Conservation (phyloP, 345 rosid species). For the Hibiscus tridactylites region DNA sequence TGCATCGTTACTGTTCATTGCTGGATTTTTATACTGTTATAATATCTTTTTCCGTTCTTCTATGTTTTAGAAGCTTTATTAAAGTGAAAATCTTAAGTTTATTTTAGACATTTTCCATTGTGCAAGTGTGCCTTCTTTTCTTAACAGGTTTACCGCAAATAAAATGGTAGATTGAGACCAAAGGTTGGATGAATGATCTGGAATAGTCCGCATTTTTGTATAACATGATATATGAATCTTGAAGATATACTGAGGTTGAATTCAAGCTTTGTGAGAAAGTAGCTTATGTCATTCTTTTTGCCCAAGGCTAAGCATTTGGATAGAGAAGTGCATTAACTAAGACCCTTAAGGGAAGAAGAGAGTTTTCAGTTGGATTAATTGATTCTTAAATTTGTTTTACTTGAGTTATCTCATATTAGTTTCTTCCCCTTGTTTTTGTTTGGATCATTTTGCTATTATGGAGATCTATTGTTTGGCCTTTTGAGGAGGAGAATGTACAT, state of each 20-base stretch:
- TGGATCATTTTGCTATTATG: not conserved
- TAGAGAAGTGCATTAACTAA: not conserved
- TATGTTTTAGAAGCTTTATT: not conserved
- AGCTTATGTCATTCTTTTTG: not conserved
- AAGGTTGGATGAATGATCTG: constrained; percentile 1
- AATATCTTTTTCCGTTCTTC: not conserved
- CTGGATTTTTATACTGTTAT: not conserved
- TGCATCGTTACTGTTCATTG: not conserved
- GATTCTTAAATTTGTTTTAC: not conserved
- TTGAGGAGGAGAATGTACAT: not conserved
- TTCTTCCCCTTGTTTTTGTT: not conserved
- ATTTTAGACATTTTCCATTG: not conserved
- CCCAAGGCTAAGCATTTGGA: not conserved
- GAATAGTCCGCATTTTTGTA: not conserved
- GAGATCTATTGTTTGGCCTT: not conserved
- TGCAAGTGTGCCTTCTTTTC: too few species aligned
- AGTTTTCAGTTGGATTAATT: not conserved
- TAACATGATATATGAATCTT: not conserved
- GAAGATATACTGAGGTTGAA: not conserved
- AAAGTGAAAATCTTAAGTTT: not conserved
- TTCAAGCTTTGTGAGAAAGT: not conserved
- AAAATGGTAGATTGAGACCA: constrained; percentile 1
- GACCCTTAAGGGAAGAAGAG: not conserved
- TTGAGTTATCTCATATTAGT: not conserved
- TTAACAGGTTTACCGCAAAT: not conserved